Evolutionary conservation across 192 early-diverging fungal species (phyloP).

Genomic region (Neocallimastix lanati): DNA sequence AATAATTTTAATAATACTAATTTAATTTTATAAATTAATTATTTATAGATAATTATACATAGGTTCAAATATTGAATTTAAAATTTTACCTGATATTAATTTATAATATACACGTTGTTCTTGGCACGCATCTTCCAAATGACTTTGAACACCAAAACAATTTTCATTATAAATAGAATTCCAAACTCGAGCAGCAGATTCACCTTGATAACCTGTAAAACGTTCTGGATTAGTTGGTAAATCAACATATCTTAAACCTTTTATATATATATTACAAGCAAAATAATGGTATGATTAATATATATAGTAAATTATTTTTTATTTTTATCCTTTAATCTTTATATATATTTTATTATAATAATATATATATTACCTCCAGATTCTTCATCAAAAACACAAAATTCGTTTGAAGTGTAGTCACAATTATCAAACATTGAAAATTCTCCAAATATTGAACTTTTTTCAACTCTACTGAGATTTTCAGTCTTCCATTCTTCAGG

Average conservation of each 20-base stretch:
- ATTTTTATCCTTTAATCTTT: no score
- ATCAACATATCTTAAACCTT: constrained; percentile 67
- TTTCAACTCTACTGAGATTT: constrained; percentile 52
- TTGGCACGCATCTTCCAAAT: constrained; percentile 42
- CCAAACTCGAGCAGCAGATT: constrained; percentile 77
- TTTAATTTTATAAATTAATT: no score
- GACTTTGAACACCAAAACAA: constrained; percentile 45
- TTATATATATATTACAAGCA: no score
- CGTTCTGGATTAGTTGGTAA: constrained; percentile 84
- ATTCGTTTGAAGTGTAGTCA: background rate
- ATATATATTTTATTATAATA: background rate
- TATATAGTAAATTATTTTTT: no score
- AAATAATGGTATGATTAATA: no score
- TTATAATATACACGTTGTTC: constrained; percentile 73
- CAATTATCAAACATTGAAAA: background rate
- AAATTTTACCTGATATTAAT: constrained; percentile 31
- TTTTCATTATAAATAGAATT: constrained; percentile 90
- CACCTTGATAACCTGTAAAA: constrained; percentile 89
- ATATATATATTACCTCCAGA: constrained; percentile 12
- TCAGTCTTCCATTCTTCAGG: constrained; percentile 29
- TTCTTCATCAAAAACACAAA: background rate
- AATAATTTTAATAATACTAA: no score
- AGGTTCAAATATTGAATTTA: no score
- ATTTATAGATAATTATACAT: no score
- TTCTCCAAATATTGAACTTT: constrained; percentile 20